Evolutionary conservation across 2,329 filamentous ascomycete genomes (phyloP).

Genomic region (Verticillium tricorpus): DNA sequence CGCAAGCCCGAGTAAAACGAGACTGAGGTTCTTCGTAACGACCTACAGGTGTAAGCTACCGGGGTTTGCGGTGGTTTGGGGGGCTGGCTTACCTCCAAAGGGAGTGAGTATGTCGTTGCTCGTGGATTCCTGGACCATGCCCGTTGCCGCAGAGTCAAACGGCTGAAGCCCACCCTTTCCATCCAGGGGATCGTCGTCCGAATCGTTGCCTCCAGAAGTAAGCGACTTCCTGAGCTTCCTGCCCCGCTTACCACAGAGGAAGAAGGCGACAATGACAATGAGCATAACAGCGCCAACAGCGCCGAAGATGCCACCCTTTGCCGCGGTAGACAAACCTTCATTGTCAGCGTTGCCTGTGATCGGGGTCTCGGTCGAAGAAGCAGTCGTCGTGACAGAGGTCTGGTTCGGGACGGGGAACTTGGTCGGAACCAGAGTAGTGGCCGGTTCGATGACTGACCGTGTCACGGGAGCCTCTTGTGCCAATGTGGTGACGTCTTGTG

Average conservation of each 20-base stretch:
- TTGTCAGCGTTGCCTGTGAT: neutral
- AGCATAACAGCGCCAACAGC: neutral
- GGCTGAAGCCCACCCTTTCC: neutral
- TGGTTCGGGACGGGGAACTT: too few species aligned
- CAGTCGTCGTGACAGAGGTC: neutral
- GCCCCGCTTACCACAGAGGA: neutral
- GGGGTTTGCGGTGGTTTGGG: neutral
- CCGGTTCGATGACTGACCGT: neutral
- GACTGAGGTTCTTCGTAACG: constrained; percentile 11
- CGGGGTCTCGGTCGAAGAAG: neutral
- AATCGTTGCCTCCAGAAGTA: neutral
- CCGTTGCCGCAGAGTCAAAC: neutral
- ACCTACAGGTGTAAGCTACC: constrained; percentile 6
- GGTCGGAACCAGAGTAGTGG: neutral
- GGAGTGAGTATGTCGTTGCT: constrained; percentile 34
- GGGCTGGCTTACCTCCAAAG: constrained; percentile 29
- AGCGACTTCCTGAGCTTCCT: neutral
- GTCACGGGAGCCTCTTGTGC: neutral
- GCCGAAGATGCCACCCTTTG: neutral
- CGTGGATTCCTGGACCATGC: neutral
- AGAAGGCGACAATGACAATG: neutral
- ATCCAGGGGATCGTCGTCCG: neutral
- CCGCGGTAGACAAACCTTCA: neutral
- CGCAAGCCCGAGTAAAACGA: constrained; percentile 9
- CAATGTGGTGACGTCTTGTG: neutral